phyloP scores from a whole-genome alignment of 2,329 filamentous ascomycete species.

The Venturia pyrina region DNA sequence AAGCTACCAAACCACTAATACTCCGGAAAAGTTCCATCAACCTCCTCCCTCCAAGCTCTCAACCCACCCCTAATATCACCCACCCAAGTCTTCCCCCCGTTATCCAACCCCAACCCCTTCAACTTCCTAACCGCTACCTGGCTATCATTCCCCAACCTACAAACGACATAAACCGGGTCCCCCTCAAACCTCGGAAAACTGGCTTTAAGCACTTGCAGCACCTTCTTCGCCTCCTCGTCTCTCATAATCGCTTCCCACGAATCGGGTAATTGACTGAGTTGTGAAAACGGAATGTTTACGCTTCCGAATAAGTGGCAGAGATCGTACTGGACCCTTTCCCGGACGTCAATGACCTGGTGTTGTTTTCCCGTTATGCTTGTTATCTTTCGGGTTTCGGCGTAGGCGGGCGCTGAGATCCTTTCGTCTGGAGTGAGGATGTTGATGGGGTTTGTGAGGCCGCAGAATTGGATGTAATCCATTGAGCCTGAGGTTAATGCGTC shows the following conservation, averaged over 20 bases:
- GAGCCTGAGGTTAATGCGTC: slow-evolving; percentile 53
- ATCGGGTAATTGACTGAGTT: not conserved
- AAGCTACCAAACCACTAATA: slow-evolving; percentile 30
- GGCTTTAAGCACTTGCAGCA: slow-evolving; percentile 1
- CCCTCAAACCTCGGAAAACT: slow-evolving; percentile 20
- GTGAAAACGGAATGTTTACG: slow-evolving; percentile 62
- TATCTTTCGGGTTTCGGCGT: slow-evolving; percentile 30
- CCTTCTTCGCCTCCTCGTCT: slow-evolving; percentile 2
- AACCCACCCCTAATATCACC: slow-evolving; percentile 65
- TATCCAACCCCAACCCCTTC: slow-evolving; percentile 48
- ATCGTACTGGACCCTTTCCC: slow-evolving; percentile 75
- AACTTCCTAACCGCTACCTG: slow-evolving; percentile 59
- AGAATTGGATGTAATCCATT: slow-evolving; percentile 80
- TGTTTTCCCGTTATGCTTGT: slow-evolving; percentile 4
- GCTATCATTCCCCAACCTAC: slow-evolving; percentile 68
- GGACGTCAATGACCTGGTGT: slow-evolving; percentile 67
- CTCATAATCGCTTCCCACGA: not conserved
- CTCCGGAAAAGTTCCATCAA: slow-evolving; percentile 51
- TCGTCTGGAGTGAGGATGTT: slow-evolving; percentile 51
- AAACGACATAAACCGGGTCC: slow-evolving; percentile 59
- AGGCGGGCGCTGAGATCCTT: slow-evolving; percentile 56
- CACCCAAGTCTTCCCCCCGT: slow-evolving; percentile 47
- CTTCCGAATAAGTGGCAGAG: slow-evolving; percentile 68
- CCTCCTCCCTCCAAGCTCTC: slow-evolving; percentile 58
- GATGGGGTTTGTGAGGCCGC: slow-evolving; percentile 52